Base-by-base conservation (phyloP, 805 yeast genomes). In the Yarrowia sp. region DNA sequence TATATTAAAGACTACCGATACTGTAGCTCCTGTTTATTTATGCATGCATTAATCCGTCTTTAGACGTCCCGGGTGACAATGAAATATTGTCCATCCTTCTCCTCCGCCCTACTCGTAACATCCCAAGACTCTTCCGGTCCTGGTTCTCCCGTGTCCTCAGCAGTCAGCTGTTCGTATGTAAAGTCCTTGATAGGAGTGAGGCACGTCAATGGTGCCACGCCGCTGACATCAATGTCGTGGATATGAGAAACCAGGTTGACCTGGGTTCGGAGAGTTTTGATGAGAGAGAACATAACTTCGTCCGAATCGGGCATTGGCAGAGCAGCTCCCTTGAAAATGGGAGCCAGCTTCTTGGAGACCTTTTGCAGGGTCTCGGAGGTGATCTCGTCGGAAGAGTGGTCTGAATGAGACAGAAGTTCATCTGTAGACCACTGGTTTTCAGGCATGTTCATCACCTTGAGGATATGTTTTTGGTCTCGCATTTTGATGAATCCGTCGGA, bases 161-260 rank as follows among this genome's bases (percentile, higher is more conserved):
- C 50, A 2, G 51, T 43, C n/a, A 58, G 33, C 42, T 43, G 64
- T 22, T 58, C 64, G 43, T 58, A 58, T 33, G 64, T 43, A 14
- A 43, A 58, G 14, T 58, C 51, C 35, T 58, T 58, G 33, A 36
- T 58, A 13, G 64, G 64, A 2, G 64, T 44, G 1, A 58, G 64
- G 14, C 64, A 35, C 6, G 64, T 58, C 51, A 58, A 43, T 35
- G 64, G 64, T 7, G 41, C 35, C n/a, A 58, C 64, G 8, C 51
- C 64, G 18, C 43, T 43, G 15, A 58, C 64, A 22, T 58, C 64
- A 43, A 58, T 44, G 64, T 58, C 64, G 43, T 58, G 64, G 13
- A 58, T 58, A 58, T 58, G 64, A 15, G 64, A 58, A 10, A 58
- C 64, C 35, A 58, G 64, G 43, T 58, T 58, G 18, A 58, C 51